A percentile compares a stretch with the other conserved stretches of the same genome.
Conservation (phyloP, 2,329 filamentous ascomycete species). For the Hansfordia pulvinata region DNA sequence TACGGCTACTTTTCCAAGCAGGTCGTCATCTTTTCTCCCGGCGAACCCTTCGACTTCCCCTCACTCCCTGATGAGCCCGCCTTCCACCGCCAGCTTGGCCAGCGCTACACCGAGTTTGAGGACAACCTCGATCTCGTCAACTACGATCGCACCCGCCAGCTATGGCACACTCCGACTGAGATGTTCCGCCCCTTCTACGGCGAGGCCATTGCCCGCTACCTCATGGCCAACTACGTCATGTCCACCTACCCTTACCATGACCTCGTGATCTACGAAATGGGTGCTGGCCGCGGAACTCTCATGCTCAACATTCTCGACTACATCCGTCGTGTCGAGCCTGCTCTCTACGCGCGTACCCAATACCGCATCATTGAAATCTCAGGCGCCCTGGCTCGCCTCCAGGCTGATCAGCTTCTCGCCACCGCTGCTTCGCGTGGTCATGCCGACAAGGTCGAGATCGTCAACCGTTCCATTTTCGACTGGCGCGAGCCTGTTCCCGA, state of each 20-base stretch:
- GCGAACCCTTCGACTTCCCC: conserved; percentile 82
- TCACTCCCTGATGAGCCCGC: conserved; percentile 69
- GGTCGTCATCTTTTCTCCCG: conserved; percentile 88
- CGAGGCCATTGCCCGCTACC: conserved; percentile 90
- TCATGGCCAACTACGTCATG: conserved; percentile 91
- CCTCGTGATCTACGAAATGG: conserved; percentile 97
- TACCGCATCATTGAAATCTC: conserved; percentile 97
- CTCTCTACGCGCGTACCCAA: conserved; percentile 86
- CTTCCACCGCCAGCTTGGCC: conserved; percentile 64
- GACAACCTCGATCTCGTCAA: conserved; percentile 65
- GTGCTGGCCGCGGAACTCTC: conserved; percentile 88
- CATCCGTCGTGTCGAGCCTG: conserved; percentile 76
- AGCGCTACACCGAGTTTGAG: conserved; percentile 82
- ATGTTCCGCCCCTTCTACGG: conserved; percentile 94
- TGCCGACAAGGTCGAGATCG: conserved; percentile 75
- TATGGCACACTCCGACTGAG: conserved; percentile 98
- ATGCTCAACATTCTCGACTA: conserved; percentile 98
- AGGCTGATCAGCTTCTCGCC: conserved; percentile 55
- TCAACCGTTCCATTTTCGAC: conserved; percentile 90
- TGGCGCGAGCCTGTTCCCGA: conserved; percentile 81
- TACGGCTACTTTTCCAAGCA: conserved; percentile 97
- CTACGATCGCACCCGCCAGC: conserved; percentile 64
- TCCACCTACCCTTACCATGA: conserved; percentile 92
- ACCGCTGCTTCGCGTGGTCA: conserved; percentile 62
- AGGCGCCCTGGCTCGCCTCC: conserved; percentile 61